These are phyloP conservation scores for Cylindrodendrum hubeiense DNA, from an alignment of 2,329 filamentous ascomycete species.

Conservation along the genomic window DNA sequence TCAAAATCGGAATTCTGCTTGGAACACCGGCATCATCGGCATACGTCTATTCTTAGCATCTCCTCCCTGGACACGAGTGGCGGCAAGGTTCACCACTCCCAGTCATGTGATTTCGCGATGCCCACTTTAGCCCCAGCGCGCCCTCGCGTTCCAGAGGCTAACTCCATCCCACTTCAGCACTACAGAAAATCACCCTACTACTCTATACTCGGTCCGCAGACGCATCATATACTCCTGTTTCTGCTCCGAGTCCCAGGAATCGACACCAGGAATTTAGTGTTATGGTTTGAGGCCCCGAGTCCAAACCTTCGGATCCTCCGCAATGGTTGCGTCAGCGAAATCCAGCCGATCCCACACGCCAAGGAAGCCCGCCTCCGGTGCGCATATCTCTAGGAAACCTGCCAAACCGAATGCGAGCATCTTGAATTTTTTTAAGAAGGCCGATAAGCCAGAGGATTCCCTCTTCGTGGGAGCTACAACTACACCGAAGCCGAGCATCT, in stretches of 20 bases:
- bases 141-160: slow-evolving; percentile 32
- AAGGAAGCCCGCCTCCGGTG: slow-evolving; percentile 44
- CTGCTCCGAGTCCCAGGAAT: background rate
- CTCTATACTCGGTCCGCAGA: background rate
- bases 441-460: slow-evolving; percentile 68
- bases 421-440: slow-evolving; percentile 81
- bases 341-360: slow-evolving; percentile 48
- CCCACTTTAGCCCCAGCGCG: slow-evolving; percentile 29
- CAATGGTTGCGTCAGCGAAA: slow-evolving; percentile 53
- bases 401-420: slow-evolving; percentile 73
- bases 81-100: background rate
- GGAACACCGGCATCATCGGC: background rate
- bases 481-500: slow-evolving; percentile 71
- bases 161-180: slow-evolving; percentile 31
- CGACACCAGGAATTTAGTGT: background rate
- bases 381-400: slow-evolving; percentile 49
- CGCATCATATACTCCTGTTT: background rate
- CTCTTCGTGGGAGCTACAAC: slow-evolving; percentile 64
- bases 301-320: slow-evolving; percentile 17
- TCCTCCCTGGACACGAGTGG: background rate
- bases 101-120: slow-evolving; percentile 50
- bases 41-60: background rate
- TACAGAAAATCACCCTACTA: background rate
- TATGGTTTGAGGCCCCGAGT: background rate
- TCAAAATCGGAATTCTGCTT: too few relatives aligned